Evolutionary conservation across 1,139 yeast species (phyloP).

Genomic region (Hyphopichia burtonii): DNA sequence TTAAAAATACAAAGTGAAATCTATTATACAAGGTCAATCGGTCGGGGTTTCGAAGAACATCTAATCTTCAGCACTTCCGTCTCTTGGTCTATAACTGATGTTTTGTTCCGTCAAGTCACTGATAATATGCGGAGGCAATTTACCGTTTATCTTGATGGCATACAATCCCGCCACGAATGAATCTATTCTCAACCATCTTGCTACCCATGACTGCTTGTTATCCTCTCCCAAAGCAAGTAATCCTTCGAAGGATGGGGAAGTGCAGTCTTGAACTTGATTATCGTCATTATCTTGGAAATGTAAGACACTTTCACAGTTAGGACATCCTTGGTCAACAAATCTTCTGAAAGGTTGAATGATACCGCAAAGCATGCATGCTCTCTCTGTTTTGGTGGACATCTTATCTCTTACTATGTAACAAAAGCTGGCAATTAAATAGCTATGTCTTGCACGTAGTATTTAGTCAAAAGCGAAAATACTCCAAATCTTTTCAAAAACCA

Average conservation of each 20-base stretch:
- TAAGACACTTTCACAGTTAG: slow-evolving; percentile 91
- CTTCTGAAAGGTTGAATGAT: slow-evolving; percentile 74
- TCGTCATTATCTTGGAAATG: slow-evolving; percentile 81
- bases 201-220: slow-evolving; percentile 86
- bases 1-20: background rate
- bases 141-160: slow-evolving; percentile 92
- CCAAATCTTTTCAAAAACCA: too few species aligned
- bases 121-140: slow-evolving; percentile 82
- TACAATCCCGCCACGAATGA: slow-evolving; percentile 87
- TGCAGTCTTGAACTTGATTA: slow-evolving; percentile 82
- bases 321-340: slow-evolving; percentile 86
- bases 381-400: slow-evolving; percentile 68
- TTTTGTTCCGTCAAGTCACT: slow-evolving; percentile 71
- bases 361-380: slow-evolving; percentile 98
- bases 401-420: background rate
- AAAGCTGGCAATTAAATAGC: background rate
- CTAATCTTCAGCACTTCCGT: slow-evolving; percentile 88
- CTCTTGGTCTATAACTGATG: slow-evolving; percentile 88
- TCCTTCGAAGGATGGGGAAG: slow-evolving; percentile 97
- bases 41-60: background rate
- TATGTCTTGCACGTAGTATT: too few species aligned
- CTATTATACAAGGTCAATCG: too few species aligned
- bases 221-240: slow-evolving; percentile 88
- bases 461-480: too few species aligned
- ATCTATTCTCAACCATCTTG: slow-evolving; percentile 92